Evolutionary conservation across 768 basidiomycete species (phyloP), one percentile per base, ranked within the genome.

Genomic region (Roridomyces roridus): DNA sequence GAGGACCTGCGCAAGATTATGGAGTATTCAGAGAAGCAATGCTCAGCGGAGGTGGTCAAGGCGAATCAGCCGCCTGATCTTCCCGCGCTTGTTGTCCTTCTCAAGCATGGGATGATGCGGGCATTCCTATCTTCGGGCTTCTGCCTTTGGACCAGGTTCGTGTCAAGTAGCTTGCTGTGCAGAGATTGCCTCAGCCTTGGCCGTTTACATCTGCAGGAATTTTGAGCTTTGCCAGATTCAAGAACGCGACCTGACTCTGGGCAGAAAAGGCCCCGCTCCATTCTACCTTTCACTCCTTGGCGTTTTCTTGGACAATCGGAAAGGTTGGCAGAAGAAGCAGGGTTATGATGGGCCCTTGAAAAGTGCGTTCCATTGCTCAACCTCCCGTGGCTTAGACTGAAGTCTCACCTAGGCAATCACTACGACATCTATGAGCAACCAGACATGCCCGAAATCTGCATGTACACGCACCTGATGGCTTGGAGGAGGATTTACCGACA

Each of bases 371-470:
- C 12, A 9, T 40, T 49, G 35, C 40, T 48, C 14, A 34, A 11
- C 29, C 20, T 31, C 12, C 4, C n/a, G n/a, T n/a, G n/a, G n/a
- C n/a, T n/a, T n/a, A n/a, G n/a, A n/a, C n/a, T n/a, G n/a, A n/a
- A n/a, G n/a, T n/a, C 20, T 20, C 18, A 39, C 9, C 4, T 43
- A 70, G 65, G 64, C 23, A 69, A 72, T 29, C 56, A 50, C 11
- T 77, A 75, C 45, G 45, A 73, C 24, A 74, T 78, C 17, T 77
- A 73, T 59, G 54, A 51, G 5, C 55, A 69, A 41, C 68, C 71
- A 26, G 66, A 74, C 28, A 46, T 69, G 2, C 66, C 59, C 3
- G 68, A 61, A 12, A 58, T 68, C 1, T 70, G 77, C 55, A 65
- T 71, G 65, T 67, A 67, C 41, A 52, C 57, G 1, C 66, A 70